phyloP scores from a whole-genome alignment of 805 yeast genomes.

The Sugiyamaella marilandica region DNA sequence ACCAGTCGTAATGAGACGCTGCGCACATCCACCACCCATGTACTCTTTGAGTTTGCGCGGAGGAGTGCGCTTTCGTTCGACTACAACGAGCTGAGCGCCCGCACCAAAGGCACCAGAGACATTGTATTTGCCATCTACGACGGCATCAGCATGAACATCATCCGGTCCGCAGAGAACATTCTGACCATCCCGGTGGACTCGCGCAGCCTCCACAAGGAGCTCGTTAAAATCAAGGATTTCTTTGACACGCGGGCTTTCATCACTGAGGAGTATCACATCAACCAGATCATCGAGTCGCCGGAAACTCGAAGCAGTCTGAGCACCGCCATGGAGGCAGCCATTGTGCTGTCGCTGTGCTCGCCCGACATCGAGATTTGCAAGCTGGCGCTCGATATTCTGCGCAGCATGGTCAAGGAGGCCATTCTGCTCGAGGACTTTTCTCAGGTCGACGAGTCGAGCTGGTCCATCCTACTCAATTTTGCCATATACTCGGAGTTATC shows the following conservation, averaged over 20 bases:
- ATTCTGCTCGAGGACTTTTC: slow-evolving; percentile 22
- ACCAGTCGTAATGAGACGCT: slow-evolving; percentile 12
- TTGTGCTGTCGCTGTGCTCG: slow-evolving; percentile 48
- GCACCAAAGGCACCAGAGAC: slow-evolving; percentile 10
- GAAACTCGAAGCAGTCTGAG: slow-evolving; percentile 1
- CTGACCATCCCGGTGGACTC: slow-evolving; percentile 36
- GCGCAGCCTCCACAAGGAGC: slow-evolving; percentile 10
- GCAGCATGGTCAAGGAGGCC: slow-evolving; percentile 27
- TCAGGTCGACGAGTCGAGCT: slow-evolving; percentile 13
- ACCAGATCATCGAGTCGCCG: slow-evolving; percentile 1
- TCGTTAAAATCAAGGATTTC: slow-evolving; percentile 4
- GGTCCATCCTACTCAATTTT: slow-evolving; percentile 31
- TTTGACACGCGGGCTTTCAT: slow-evolving; percentile 6
- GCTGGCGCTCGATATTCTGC: slow-evolving; percentile 41
- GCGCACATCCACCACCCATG: slow-evolving; percentile 12
- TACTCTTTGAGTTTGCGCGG: slow-evolving; percentile 11
- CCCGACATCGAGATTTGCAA: slow-evolving; percentile 48
- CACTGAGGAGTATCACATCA: slow-evolving; percentile 1
- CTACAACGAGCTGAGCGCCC: not conserved
- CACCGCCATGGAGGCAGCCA: slow-evolving; percentile 45
- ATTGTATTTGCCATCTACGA: slow-evolving; percentile 15
- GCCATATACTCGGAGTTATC: slow-evolving; percentile 43
- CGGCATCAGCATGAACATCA: slow-evolving; percentile 30
- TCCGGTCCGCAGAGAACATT: slow-evolving; percentile 38
- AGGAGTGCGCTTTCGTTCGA: not conserved